phyloP scores from a whole-genome alignment of 768 basidiomycete genomes.

The Boletus patriciae region DNA sequence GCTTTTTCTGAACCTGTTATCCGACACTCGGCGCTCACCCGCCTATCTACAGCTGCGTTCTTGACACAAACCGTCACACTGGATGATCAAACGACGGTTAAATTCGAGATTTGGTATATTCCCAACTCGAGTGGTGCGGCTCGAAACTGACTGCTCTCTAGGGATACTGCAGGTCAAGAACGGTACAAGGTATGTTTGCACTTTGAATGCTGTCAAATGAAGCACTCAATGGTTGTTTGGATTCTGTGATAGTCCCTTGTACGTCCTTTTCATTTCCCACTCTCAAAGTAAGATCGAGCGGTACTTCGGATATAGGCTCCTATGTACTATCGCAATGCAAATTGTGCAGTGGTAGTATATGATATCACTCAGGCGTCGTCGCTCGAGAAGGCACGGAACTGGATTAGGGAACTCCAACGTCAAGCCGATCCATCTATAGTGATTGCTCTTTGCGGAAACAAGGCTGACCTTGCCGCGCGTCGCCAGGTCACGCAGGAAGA shows the following conservation, averaged over 20 bases:
- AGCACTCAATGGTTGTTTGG: background rate
- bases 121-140: background rate
- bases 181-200: conserved; percentile 72
- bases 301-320: conserved; percentile 57
- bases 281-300: background rate
- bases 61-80: conserved; percentile 95
- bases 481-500: conserved; percentile 86
- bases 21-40: conserved; percentile 14
- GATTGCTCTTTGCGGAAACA: conserved; percentile 96
- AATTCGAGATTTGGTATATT: conserved; percentile 95
- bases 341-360: conserved; percentile 92
- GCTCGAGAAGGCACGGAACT: conserved; percentile 91
- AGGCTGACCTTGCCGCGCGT: conserved; percentile 80
- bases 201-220: background rate
- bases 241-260: conserved; percentile 43
- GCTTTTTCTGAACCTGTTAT: background rate
- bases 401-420: conserved; percentile 96
- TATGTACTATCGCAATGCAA: conserved; percentile 96
- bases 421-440: conserved; percentile 97
- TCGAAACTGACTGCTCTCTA: conserved; percentile 28
- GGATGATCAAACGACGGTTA: conserved; percentile 86
- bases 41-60: conserved; percentile 73
- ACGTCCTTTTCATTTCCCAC: conserved; percentile 25
- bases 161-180: conserved; percentile 97
- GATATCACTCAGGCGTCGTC: conserved; percentile 94